Conservation (phyloP, 805 yeast species). For the Lipomyces yamanashiensis region DNA sequence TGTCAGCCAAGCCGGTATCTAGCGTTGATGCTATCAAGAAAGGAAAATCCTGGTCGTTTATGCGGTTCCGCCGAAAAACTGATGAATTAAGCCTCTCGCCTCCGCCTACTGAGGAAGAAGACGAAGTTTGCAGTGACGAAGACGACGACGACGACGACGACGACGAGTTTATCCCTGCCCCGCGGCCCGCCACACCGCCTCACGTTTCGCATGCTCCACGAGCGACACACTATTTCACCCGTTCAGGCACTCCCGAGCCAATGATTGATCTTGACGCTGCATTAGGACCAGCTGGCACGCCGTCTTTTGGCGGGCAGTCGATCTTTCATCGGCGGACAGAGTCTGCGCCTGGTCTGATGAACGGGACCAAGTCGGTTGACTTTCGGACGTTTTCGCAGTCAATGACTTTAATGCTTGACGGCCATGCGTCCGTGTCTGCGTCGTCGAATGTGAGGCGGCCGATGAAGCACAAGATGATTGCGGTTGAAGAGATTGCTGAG, state of each 20-base stretch:
- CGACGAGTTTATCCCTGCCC: slow-evolving; percentile 9
- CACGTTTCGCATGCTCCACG: slow-evolving; percentile 34
- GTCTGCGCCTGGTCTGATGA: slow-evolving; percentile 58
- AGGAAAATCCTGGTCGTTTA: slow-evolving; percentile 50
- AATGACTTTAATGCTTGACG: slow-evolving; percentile 12
- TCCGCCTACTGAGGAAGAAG: slow-evolving; percentile 26
- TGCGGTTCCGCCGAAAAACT: slow-evolving; percentile 37
- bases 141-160: slow-evolving; percentile 26
- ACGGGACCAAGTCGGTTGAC: slow-evolving; percentile 26
- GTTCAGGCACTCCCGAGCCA: slow-evolving; percentile 53
- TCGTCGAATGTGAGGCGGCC: slow-evolving; percentile 18
- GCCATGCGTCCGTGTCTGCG: not conserved
- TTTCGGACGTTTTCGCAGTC: slow-evolving; percentile 23
- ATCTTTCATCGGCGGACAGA: slow-evolving; percentile 56
- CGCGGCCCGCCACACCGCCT: slow-evolving; percentile 36
- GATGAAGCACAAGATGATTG: slow-evolving; percentile 41
- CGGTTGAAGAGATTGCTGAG: slow-evolving; percentile 39
- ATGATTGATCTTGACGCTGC: slow-evolving; percentile 62
- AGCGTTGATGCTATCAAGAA: slow-evolving; percentile 43
- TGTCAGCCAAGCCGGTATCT: not conserved
- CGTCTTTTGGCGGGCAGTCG: slow-evolving; percentile 29
- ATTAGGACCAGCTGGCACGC: slow-evolving; percentile 47
- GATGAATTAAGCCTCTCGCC: slow-evolving; percentile 12
- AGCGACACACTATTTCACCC: slow-evolving; percentile 32
- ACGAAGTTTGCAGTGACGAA: slow-evolving; percentile 17